These are phyloP conservation scores for Vitrella brassicaformis DNA, from an alignment of 73 alveolate species.

Conservation along the genomic window DNA sequence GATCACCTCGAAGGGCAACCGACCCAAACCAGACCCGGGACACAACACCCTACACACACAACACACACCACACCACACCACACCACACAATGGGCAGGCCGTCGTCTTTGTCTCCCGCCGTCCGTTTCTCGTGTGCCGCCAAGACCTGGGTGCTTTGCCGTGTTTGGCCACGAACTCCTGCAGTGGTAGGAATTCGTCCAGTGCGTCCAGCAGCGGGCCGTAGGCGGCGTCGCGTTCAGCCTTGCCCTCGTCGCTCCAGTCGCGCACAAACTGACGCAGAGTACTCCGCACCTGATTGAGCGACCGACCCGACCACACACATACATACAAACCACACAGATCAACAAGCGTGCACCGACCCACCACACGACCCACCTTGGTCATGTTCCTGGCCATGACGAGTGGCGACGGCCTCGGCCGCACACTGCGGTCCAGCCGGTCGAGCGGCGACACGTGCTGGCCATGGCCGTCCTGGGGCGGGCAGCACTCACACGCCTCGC, in stretches of 20 bases:
- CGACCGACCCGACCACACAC: too few relatives aligned
- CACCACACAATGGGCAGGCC: too few relatives aligned
- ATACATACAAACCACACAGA: too few relatives aligned
- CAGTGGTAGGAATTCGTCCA: constrained; percentile 42
- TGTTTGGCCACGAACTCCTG: constrained; percentile 6
- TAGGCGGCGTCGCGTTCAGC: constrained; percentile 60
- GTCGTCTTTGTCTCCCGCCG: not conserved
- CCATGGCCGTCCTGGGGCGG: too few relatives aligned
- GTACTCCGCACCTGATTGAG: constrained; percentile 50
- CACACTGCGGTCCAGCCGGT: too few relatives aligned
- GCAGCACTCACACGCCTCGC: too few relatives aligned
- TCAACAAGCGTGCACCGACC: not conserved
- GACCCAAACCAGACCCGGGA: constrained; percentile 96
- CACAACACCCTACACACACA: constrained; percentile 54
- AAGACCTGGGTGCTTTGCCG: not conserved
- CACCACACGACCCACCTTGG: not conserved
- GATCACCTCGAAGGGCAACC: constrained; percentile 92
- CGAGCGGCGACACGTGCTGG: too few relatives aligned
- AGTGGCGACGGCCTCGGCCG: too few relatives aligned
- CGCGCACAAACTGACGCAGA: constrained; percentile 77
- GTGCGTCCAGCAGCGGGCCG: constrained; percentile 51
- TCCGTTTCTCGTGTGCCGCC: constrained; percentile 7
- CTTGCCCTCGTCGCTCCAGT: constrained; percentile 82
- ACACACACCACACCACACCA: not conserved
- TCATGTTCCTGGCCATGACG: too few relatives aligned